These are phyloP conservation scores for Rhodamnia rubescens DNA, from an alignment of 345 rosid species.

Conservation along the genomic window DNA sequence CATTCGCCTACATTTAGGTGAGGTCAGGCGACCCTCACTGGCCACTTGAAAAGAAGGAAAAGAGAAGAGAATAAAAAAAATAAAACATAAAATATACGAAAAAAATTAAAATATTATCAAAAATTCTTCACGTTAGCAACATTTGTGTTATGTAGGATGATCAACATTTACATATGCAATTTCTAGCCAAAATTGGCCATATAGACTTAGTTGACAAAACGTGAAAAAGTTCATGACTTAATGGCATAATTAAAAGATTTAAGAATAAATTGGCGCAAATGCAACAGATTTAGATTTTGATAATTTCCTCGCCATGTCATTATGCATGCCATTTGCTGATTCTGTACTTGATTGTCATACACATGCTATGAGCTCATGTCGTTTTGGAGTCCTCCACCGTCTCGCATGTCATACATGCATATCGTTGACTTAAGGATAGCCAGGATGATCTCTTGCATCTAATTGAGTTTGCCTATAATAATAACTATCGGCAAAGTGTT, in stretches of 20 bases:
- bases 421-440: background rate
- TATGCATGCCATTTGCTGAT: background rate
- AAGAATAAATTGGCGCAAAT: too few relatives aligned
- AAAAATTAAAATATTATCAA: too few relatives aligned
- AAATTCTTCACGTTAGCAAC: rapidly evolving
- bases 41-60: too few relatives aligned
- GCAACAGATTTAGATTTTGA: too few relatives aligned
- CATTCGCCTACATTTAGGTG: background rate
- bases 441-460: background rate
- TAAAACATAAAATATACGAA: too few relatives aligned
- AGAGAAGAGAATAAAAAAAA: too few relatives aligned
- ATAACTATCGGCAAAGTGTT: background rate
- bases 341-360: background rate
- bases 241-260: too few relatives aligned
- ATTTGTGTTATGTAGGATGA: too few relatives aligned
- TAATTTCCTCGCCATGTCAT: background rate
- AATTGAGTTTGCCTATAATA: background rate
- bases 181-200: rapidly evolving
- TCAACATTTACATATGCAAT: rapidly evolving
- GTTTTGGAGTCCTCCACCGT: background rate
- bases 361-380: background rate
- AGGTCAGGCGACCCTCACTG: too few relatives aligned
- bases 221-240: too few relatives aligned
- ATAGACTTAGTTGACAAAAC: too few relatives aligned
- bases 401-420: background rate